phyloP scores from a whole-genome alignment of 1,139 yeast genomes.

The Hanseniaspora gamundiae region DNA sequence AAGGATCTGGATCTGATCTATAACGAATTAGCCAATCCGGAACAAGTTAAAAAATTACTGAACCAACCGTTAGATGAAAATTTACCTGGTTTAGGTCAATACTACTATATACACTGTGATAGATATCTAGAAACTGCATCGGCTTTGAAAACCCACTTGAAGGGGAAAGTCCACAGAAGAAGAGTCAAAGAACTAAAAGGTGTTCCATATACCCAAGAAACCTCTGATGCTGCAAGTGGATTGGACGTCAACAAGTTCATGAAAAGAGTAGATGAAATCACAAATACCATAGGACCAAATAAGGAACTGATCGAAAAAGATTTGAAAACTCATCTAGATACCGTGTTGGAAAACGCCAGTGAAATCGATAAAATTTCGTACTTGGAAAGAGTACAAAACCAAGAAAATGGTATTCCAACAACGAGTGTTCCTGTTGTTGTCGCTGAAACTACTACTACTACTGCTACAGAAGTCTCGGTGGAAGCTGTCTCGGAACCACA shows the following conservation, averaged over 20 bases:
- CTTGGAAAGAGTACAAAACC: slow-evolving; percentile 11
- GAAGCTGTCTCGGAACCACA: background rate
- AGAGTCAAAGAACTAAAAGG: slow-evolving; percentile 62
- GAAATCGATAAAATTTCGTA: slow-evolving; percentile 20
- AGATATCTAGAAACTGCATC: slow-evolving; percentile 73
- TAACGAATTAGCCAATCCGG: slow-evolving; percentile 55
- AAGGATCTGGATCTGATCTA: slow-evolving; percentile 78
- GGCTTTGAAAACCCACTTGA: slow-evolving; percentile 61
- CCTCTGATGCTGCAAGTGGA: slow-evolving; percentile 87
- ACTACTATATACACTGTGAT: slow-evolving; percentile 89
- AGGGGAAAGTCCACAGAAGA: slow-evolving; percentile 74
- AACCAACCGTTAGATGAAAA: slow-evolving; percentile 83
- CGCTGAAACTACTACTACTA: background rate
- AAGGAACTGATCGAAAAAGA: slow-evolving; percentile 20
- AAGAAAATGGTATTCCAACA: slow-evolving; percentile 4
- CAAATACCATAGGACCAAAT: slow-evolving; percentile 23
- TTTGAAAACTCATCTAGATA: slow-evolving; percentile 18
- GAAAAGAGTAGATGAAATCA: slow-evolving; percentile 46
- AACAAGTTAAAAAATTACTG: slow-evolving; percentile 49
- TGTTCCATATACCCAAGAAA: slow-evolving; percentile 77
- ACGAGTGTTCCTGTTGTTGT: background rate
- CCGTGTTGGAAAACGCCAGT: slow-evolving; percentile 17
- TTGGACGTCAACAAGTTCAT: slow-evolving; percentile 55
- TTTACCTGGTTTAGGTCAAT: slow-evolving; percentile 89
- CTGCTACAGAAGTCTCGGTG: background rate